These are phyloP conservation scores for Piper betle DNA, from an alignment of 164 flowering plant species.

Conservation along the genomic window DNA sequence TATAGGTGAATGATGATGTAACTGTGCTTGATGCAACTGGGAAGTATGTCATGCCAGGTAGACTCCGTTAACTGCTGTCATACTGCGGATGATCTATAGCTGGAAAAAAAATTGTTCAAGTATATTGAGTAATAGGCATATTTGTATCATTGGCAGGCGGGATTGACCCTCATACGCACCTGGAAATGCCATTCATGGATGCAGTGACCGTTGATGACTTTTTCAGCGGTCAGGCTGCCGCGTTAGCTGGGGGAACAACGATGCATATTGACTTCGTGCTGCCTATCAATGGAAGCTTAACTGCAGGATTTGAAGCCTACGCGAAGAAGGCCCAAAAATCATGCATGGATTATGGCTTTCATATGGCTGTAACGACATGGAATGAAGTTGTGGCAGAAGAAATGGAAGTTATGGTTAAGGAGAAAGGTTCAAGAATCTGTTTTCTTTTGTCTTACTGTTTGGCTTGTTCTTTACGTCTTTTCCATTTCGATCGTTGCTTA, in stretches of 20 bases:
- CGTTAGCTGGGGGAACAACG: slow-evolving; percentile 97
- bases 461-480: not conserved
- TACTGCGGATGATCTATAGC: too few species aligned
- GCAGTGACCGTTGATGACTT: slow-evolving; percentile 76
- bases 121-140: too few species aligned
- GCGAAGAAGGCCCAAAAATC: slow-evolving; percentile 50
- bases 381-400: slow-evolving; percentile 74
- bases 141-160: slow-evolving; percentile 52
- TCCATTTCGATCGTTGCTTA: not conserved
- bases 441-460: not conserved
- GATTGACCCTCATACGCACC: slow-evolving; percentile 96
- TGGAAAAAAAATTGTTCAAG: not conserved
- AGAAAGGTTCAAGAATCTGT: slow-evolving; percentile 46
- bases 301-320: slow-evolving; percentile 62
- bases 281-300: slow-evolving; percentile 73
- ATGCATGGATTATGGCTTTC: slow-evolving; percentile 97
- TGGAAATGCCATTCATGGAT: slow-evolving; percentile 72
- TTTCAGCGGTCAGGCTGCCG: slow-evolving; percentile 97
- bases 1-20: slow-evolving; percentile 81
- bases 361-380: slow-evolving; percentile 92
- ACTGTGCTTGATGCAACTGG: slow-evolving; percentile 79
- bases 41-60: slow-evolving; percentile 99
- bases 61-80: too few species aligned
- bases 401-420: slow-evolving; percentile 90
- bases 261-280: slow-evolving; percentile 95